Evolutionary conservation across 106 monocot genomes (phyloP), one percentile per base, ranked within the genome.

Genomic region (Allium fistulosum): DNA sequence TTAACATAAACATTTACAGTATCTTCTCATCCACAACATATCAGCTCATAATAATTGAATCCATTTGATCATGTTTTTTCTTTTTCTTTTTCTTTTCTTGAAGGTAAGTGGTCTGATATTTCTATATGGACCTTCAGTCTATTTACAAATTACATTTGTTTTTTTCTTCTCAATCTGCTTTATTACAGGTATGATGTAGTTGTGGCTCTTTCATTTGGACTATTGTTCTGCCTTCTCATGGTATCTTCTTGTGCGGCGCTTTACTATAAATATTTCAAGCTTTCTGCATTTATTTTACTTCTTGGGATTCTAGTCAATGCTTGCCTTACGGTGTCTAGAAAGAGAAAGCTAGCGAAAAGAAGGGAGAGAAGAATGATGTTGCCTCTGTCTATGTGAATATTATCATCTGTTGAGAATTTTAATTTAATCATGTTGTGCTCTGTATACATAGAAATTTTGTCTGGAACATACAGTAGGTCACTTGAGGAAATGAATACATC

Each of bases 161-260:
- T 53, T 67, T 46, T 37, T 5, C 37, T 37, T 37, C 37, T 37
- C 37, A 37, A 37, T 37, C 37, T 5, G 37, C 5, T 37, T 37
- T 70, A 12, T 71, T 83, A 65, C 84, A 84, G 84, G 80, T 69
- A 26, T 8, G 84, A 84, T 74, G 77, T 77, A 61, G 48, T 74
- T 10, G 77, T 66, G 53, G 84, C 84, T 59, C 55, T 80, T 62
- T 84, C 65, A 12, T 80, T 70, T 60, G 77, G 74, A 22, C 68
- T 84, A 13, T 26, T 84, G 17, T 77, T 84, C 55, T 80, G 65
- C 65, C 70, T 80, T 50, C 67, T 80, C 16, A 69, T 76, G 10
- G 26, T 67, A 67, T 53, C 64, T 50, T 65, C 65, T 7, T 65
- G 17, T 27, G 5, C 52, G 7, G 48, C 51, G 26, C 64, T 73